Base-by-base conservation (phyloP, 805 yeast genomes). In the Candida orba region DNA sequence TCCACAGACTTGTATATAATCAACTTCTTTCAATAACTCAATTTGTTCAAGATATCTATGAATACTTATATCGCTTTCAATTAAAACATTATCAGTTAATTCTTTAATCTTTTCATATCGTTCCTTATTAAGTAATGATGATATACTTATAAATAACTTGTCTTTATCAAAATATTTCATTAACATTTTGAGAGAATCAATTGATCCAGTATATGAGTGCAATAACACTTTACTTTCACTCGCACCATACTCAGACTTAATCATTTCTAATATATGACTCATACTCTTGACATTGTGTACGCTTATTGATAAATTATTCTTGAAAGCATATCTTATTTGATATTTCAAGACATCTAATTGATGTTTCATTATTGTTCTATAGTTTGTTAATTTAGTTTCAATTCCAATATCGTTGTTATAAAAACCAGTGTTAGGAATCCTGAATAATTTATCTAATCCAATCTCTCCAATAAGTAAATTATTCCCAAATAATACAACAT, bases 141-240 rank as follows among this genome's bases (percentile, higher is more conserved):
- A 27, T 9, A 27, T 27, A 12, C 29, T 27, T 27, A 27, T 27
- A 6, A 27, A 27, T 27, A 27, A 27, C 9, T 27, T 27, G 13
- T 13, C 13, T 10, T 8, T 27, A 10, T 27, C 14, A 4, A 27
- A 27, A 27, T 27, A 27, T 27, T 27, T 27, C 29, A 27, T 8
- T 10, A 31, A 31, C 15, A 31, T 42, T 42, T 66, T 57, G 14
- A 82, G 75, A 46, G 80, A 87, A 36, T 88, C 96, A 0, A 69
- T 49, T 2, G 95, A 81, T 1, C 98, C 98, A 8, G 88, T 78
- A 60, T 79, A 93, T 0, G 96, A 87, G 58, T 91, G 98, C 22
- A 93, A 68, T 33, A 86, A 77, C 2, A 89, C 62, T 3, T 67
- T 58, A 3, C 73, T 60, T 10, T 60, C 58, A 2, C 52, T 50